Evolutionary conservation across 352 stramenopile genomes (phyloP), one percentile per base, ranked within the genome.

Genomic region (Blastocystis sp.): DNA sequence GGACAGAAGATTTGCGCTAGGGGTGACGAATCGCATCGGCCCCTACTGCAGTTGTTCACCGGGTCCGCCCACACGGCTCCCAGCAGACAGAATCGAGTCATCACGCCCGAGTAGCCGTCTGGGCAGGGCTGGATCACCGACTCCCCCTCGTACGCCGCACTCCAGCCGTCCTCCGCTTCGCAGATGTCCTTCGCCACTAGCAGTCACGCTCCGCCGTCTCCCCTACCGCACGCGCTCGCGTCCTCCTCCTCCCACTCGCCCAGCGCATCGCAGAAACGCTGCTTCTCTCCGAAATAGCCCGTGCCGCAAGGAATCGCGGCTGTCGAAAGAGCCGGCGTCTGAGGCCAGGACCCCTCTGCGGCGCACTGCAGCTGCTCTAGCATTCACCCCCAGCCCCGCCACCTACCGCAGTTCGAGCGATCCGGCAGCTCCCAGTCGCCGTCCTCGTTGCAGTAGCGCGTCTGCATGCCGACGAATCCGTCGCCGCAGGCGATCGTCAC

Each of bases 391-490:
- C 3, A 3, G 7, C 29, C 39, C 0, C 3, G 3, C 23, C 7
- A n/a, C 50, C n/a, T 84, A 84, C 73, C 77, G 41, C 77, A 88
- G 41, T 39, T 20, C 7, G 0, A 54, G 20, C 26, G 41, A 43
- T 88, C 77, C 18, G 43, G 18, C 29, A 37, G 3, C 8, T 50
- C 77, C 77, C 77, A 88, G 26, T 34, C 29, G 5, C 77, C 77
- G 39, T 88, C 56, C 2, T 43, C 77, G 29, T 76, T 55, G 45
- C 77, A 88, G n/a, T 63, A 29, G n/a, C 77, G 62, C 29, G 56
- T 76, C 62, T 76, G 73, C 45, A 41, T 63, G 18, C 77, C 77
- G 5, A 50, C 76, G 50, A 88, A 88, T 11, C 77, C 77, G 15
- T 8, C 6, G n/a, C n/a, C 56, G 55, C 77, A 88, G 37, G 18